Evolutionary conservation across 768 basidiomycete genomes (phyloP), one percentile per base, ranked within the genome.

Genomic region (Candolleomyces eurysporus): DNA sequence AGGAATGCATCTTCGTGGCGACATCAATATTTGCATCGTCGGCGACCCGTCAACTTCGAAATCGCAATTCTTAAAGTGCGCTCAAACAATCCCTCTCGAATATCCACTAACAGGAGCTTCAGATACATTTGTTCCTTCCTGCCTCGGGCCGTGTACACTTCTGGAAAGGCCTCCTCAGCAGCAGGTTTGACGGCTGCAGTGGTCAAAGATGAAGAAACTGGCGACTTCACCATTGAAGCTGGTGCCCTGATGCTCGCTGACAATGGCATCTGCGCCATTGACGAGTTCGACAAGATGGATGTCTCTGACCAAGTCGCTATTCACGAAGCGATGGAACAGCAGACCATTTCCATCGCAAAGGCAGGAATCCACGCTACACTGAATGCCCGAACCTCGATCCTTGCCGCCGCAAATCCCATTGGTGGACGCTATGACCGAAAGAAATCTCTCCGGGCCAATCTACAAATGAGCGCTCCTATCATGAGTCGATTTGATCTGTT

Each of bases 221-320:
- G 97, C 14, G 97, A 99, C 71, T 99, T 98, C 77, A 98, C 97
- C 0, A 98, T 98, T 69, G 97, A 99, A 77, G 97, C 97, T 21
- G 97, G 97, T 53, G 97, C 97, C 4, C 83, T 99, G 65, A 98
- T 99, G 97, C 85, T 99, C 4, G 97, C 97, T 6, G 97, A 99
- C 77, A 98, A 98, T 67, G 97, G 97, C 8, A 98, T 98, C 71
- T 99, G 97, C 71, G 96, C 96, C n/a, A 99, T 99, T 68, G 97
- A 99, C 77, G 97, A 98, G 75, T 99, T 99, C 69, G 97, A 99
- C 84, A 99, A 99, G 76, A 99, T 99, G 97, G 96, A 98, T 72
- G 88, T 98, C 57, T 89, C 92, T 0, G 97, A 98, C 73, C 97
- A 98, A 73, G 94, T 98, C 48, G 97, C 97, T 40, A 98, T 99